These are phyloP conservation scores for Stagonosporopsis chrysanthemi DNA, from an alignment of 2,329 filamentous ascomycete genomes.

Conservation along the genomic window DNA sequence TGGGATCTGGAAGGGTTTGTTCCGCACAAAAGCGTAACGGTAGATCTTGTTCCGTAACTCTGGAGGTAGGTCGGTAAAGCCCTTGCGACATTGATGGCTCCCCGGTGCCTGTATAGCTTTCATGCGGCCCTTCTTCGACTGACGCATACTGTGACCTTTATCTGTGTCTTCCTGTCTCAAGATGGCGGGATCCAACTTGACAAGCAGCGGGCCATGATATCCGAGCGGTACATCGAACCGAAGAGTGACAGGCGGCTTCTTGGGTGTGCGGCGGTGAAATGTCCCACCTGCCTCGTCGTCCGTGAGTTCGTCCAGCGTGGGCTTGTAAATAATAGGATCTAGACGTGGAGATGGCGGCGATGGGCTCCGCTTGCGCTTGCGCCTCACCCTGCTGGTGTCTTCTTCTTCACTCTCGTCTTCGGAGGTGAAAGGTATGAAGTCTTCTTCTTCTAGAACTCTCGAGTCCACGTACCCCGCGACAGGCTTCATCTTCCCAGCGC, in stretches of 20 bases:
- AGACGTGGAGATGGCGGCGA: constrained; percentile 47
- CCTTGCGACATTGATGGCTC: constrained; percentile 4
- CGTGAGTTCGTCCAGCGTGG: constrained; percentile 37
- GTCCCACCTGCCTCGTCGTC: constrained; percentile 36
- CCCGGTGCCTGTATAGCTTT: not conserved
- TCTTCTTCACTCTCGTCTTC: constrained; percentile 43
- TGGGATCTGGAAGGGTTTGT: constrained; percentile 47
- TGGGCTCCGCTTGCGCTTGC: constrained; percentile 47
- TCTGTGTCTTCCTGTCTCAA: constrained; percentile 23
- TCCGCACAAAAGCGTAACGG: constrained; percentile 50
- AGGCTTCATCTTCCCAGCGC: constrained; percentile 45
- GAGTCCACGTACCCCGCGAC: constrained; percentile 53
- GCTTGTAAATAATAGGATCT: constrained; percentile 42
- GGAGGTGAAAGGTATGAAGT: constrained; percentile 34
- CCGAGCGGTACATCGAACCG: constrained; percentile 57
- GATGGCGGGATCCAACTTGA: constrained; percentile 50
- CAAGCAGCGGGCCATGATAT: constrained; percentile 55
- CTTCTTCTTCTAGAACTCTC: constrained; percentile 43
- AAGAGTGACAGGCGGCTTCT: constrained; percentile 46
- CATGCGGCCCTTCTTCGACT: constrained; percentile 15
- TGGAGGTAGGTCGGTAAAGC: constrained; percentile 42
- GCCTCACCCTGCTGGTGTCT: constrained; percentile 27
- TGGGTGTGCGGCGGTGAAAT: constrained; percentile 25
- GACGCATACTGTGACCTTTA: constrained; percentile 26
- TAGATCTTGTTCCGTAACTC: constrained; percentile 60